phyloP scores from a whole-genome alignment of 768 basidiomycete species.

The Lyophyllum atratum region DNA sequence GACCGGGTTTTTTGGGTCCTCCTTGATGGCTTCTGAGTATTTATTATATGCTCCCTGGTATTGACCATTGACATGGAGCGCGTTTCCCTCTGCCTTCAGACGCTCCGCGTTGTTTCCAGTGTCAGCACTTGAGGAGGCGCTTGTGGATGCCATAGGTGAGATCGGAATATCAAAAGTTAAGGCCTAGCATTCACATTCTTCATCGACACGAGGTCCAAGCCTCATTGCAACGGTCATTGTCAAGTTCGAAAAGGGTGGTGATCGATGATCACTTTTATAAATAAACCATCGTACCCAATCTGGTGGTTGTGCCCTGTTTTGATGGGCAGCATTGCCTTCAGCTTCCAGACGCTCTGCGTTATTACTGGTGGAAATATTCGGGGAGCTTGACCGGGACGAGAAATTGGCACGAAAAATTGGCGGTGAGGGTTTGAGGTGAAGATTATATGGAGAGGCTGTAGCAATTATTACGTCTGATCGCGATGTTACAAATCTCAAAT shows the following conservation, averaged over 20 bases:
- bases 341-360: constrained; percentile 35
- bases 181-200: too few species aligned
- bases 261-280: too few species aligned
- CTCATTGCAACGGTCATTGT: too few species aligned
- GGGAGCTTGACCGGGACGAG: neutral
- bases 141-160: too few species aligned
- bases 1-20: constrained; percentile 38
- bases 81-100: constrained; percentile 46
- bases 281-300: too few species aligned
- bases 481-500: constrained; percentile 5
- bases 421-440: neutral
- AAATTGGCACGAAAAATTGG: too few species aligned
- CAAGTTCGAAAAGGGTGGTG: too few species aligned
- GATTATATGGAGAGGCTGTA: neutral
- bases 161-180: too few species aligned
- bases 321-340: constrained; percentile 44
- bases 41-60: constrained; percentile 37
- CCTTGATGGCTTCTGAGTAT: constrained; percentile 43
- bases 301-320: too few species aligned
- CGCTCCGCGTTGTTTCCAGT: constrained; percentile 19
- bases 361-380: constrained; percentile 9
- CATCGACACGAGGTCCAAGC: too few species aligned
- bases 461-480: constrained; percentile 1
- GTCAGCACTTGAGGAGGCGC: neutral
- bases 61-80: constrained; percentile 32